Evolutionary conservation across 768 basidiomycete species (phyloP).

Genomic region (Hemileccinum impolitum): DNA sequence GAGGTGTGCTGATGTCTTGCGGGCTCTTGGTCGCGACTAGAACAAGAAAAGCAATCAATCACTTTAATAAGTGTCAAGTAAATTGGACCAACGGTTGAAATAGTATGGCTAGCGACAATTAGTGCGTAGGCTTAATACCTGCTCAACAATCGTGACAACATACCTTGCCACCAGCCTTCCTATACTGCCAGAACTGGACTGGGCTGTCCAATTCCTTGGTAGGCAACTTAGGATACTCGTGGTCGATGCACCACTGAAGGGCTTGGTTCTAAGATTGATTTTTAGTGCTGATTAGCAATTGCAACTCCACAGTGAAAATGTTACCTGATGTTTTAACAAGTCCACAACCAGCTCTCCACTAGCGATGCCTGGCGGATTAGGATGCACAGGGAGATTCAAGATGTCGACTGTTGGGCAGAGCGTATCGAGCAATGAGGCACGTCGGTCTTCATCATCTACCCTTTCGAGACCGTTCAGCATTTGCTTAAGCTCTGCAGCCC

Average conservation of each 20-base stretch:
- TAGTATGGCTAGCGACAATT: slow-evolving; percentile 48
- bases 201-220: slow-evolving; percentile 62
- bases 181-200: slow-evolving; percentile 87
- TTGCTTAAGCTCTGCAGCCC: slow-evolving; percentile 63
- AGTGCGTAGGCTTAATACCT: neutral
- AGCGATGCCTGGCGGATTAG: slow-evolving; percentile 65
- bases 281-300: neutral
- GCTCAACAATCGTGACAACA: slow-evolving; percentile 6
- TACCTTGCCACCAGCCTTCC: slow-evolving; percentile 54
- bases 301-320: neutral
- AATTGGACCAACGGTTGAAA: slow-evolving; percentile 54
- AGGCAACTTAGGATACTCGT: slow-evolving; percentile 76
- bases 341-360: slow-evolving; percentile 68
- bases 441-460: slow-evolving; percentile 72
- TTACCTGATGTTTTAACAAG: slow-evolving; percentile 79
- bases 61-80: neutral
- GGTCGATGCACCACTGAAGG: slow-evolving; percentile 79
- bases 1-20: slow-evolving; percentile 49
- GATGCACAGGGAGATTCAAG: slow-evolving; percentile 64
- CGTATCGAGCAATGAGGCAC: slow-evolving; percentile 66
- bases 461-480: slow-evolving; percentile 68
- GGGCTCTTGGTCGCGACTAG: slow-evolving; percentile 81
- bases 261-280: slow-evolving; percentile 61
- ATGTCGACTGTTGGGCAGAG: slow-evolving; percentile 70
- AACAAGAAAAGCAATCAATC: slow-evolving; percentile 1